Conservation (phyloP, 1,139 yeast genomes). For the Sugiyamaella paludigena region DNA sequence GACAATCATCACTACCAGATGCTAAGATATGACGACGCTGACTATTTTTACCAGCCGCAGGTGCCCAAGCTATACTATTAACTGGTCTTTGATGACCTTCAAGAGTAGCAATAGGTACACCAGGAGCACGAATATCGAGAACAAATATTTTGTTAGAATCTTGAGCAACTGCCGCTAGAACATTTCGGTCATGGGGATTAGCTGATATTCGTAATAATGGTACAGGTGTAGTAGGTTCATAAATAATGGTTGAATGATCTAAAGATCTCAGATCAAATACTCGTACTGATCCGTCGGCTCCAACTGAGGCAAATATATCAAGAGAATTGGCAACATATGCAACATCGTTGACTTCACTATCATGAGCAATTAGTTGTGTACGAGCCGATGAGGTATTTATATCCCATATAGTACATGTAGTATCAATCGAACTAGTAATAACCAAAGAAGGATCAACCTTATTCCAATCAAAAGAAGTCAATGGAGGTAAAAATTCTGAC, state of each 20-base stretch:
- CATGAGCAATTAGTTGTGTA: constrained; percentile 95
- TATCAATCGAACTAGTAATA: constrained; percentile 87
- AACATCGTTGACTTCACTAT: constrained; percentile 91
- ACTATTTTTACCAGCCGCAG: constrained; percentile 40
- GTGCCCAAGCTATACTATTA: constrained; percentile 83
- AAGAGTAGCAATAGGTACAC: constrained; percentile 67
- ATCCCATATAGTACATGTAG: constrained; percentile 98
- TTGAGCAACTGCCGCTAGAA: constrained; percentile 78
- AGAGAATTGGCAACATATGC: constrained; percentile 73
- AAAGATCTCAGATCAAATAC: constrained; percentile 85
- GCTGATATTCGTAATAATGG: constrained; percentile 77
- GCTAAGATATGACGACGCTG: constrained; percentile 53
- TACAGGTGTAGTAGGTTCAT: constrained; percentile 60
- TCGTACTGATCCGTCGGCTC: constrained; percentile 93
- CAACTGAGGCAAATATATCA: constrained; percentile 85
- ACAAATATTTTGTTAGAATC: constrained; percentile 65
- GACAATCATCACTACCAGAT: constrained; percentile 89
- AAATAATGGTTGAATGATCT: constrained; percentile 92
- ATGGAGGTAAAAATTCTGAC: constrained; percentile 46
- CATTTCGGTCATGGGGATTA: constrained; percentile 73
- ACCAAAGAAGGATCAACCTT: constrained; percentile 63
- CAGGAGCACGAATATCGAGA: constrained; percentile 86
- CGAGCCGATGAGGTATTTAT: constrained; percentile 70
- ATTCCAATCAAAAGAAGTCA: constrained; percentile 95
- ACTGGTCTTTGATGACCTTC: constrained; percentile 68